Evolutionary conservation across 805 yeast species (phyloP), one percentile per base, ranked within the genome.

Genomic region (Saturnispora sekii): DNA sequence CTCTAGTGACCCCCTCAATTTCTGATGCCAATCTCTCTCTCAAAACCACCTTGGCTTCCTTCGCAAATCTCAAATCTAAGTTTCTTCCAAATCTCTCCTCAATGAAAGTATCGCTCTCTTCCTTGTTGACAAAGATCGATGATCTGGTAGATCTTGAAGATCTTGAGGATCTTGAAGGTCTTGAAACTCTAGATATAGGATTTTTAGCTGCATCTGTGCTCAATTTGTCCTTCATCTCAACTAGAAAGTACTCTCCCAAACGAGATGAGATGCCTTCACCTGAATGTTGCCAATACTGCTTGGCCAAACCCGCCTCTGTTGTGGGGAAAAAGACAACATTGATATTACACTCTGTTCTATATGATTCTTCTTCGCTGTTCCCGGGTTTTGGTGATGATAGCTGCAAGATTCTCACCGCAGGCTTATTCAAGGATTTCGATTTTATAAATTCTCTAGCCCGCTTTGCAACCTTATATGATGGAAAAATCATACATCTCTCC

Each of bases 211-310:
- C 54, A 26, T 50, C 53, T 11, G 54, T 55, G 14, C 53, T 57
- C 60, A 50, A 61, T 54, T 58, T 72, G 54, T 54, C 58, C 43
- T 58, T 72, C 57, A 83, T 64, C 58, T 79, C 85, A 48, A 76
- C 77, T 48, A 83, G 63, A 40, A 84, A 78, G 56, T 86, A 93
- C 62, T 89, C 96, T 1, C 88, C 97, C 59, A 81, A 66, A 55
- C 97, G 70, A 32, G 96, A 85, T 12, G 96, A 85, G 26, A 93
- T 76, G n/a, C 96, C 96, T 62, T 90, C 97, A 26, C 99, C 99
- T 0, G 95, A 70, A 57, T 89, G 96, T 61, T 90, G 97, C 98
- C 98, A 93, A 65, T 86, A 93, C 54, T 78, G 78, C 59, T 86
- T 88, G 34, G 93, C 89, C 4, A 84, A 61, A 1, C 76, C 61